These are phyloP conservation scores for Neopestalotiopsis sp. DNA, from an alignment of 2,329 filamentous ascomycete species.

Conservation along the genomic window DNA sequence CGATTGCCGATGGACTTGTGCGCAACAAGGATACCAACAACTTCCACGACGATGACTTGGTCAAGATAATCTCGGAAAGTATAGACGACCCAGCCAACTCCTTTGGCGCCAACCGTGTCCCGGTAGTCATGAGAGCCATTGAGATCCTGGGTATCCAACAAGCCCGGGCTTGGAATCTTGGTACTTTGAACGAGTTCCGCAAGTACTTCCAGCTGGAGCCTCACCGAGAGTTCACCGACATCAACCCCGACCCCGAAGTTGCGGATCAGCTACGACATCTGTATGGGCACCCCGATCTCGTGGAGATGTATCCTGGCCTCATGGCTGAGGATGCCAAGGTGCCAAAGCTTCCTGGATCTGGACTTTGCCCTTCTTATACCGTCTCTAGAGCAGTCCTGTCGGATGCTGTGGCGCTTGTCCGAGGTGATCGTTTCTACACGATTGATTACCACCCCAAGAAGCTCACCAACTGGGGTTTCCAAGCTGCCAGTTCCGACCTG, in stretches of 20 bases:
- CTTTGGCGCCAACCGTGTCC: constrained; percentile 65
- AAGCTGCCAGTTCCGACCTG: constrained; percentile 60
- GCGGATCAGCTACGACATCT: constrained; percentile 48
- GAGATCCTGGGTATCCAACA: constrained; percentile 54
- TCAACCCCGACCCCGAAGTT: constrained; percentile 55
- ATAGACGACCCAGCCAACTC: constrained; percentile 66
- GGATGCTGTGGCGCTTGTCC: constrained; percentile 66
- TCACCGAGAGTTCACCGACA: constrained; percentile 55
- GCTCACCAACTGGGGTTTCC: constrained; percentile 72
- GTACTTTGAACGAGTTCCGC: constrained; percentile 58
- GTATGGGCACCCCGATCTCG: constrained; percentile 56
- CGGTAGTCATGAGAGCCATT: constrained; percentile 50
- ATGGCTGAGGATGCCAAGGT: constrained; percentile 62
- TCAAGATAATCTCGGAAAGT: constrained; percentile 48
- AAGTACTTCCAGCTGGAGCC: constrained; percentile 56
- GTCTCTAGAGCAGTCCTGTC: constrained; percentile 61
- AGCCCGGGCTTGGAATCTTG: constrained; percentile 54
- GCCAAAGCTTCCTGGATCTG: constrained; percentile 51
- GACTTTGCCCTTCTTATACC: constrained; percentile 53
- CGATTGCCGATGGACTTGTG: background rate
- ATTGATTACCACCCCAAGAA: constrained; percentile 63
- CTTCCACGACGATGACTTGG: constrained; percentile 54
- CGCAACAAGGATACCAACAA: background rate
- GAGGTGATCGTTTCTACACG: constrained; percentile 70
- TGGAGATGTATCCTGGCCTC: constrained; percentile 64